These are phyloP conservation scores for Diplocarpon rosae DNA, from an alignment of 2,329 filamentous ascomycete genomes.

Conservation along the genomic window DNA sequence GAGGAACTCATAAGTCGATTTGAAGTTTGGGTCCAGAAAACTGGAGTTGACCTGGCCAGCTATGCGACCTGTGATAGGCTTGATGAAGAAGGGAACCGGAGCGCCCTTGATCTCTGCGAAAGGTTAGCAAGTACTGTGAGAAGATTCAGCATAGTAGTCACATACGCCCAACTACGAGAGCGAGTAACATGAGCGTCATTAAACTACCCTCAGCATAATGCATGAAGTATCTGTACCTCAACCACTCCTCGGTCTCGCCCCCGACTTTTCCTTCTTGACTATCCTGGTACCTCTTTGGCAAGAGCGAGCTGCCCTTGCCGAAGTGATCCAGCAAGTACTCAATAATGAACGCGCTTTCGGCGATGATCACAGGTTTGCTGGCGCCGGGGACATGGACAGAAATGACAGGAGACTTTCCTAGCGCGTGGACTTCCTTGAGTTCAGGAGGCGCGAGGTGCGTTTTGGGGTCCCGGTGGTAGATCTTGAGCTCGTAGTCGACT, in stretches of 20 bases:
- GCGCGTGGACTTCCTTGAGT: constrained; percentile 66
- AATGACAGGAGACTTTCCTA: constrained; percentile 80
- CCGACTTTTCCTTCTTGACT: constrained; percentile 46
- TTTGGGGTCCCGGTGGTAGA: constrained; percentile 56
- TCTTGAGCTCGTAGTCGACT: constrained; percentile 67
- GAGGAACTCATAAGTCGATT: constrained; percentile 38
- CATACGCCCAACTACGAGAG: constrained; percentile 46
- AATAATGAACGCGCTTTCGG: constrained; percentile 71
- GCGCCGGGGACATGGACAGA: constrained; percentile 40
- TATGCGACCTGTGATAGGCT: constrained; percentile 47
- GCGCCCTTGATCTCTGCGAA: constrained; percentile 43
- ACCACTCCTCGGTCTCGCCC: constrained; percentile 49
- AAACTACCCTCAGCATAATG: constrained; percentile 80
- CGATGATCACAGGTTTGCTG: constrained; percentile 49
- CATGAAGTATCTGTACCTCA: constrained; percentile 57
- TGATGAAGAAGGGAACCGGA: constrained; percentile 58
- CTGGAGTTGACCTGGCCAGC: constrained; percentile 33
- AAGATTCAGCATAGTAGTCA: constrained; percentile 7
- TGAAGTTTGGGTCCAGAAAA: constrained; percentile 37
- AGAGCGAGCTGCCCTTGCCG: constrained; percentile 33
- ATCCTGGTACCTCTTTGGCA: constrained; percentile 43
- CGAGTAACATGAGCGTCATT: constrained; percentile 59
- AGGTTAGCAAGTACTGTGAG: background rate
- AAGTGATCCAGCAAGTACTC: constrained; percentile 71
- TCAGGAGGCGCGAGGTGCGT: constrained; percentile 63